A percentile compares a stretch with the other conserved stretches of the same genome.
phyloP scores from a whole-genome alignment of 306 rosid species.

The Leucaena leucocephala region DNA sequence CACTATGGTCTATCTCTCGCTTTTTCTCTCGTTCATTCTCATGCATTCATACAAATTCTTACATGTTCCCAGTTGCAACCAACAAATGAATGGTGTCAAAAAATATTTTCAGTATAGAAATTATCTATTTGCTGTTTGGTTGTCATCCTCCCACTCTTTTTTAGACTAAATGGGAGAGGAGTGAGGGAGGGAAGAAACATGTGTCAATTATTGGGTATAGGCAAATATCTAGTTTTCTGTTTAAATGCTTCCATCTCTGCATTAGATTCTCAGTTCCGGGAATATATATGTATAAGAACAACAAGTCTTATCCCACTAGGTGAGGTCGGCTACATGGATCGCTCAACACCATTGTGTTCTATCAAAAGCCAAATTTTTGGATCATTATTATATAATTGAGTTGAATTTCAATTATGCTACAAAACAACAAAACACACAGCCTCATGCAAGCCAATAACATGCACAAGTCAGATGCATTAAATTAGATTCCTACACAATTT shows the following conservation, averaged over 20 bases:
- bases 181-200: background rate
- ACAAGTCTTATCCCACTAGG: no score
- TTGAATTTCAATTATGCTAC: background rate
- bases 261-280: no score
- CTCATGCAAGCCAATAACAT: background rate
- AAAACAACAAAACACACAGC: background rate
- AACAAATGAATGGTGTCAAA: conserved; percentile 9
- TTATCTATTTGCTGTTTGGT: conserved; percentile 15
- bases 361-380: no score
- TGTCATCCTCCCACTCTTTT: background rate
- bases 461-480: background rate
- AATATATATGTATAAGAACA: no score
- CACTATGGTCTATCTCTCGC: conserved; percentile 15
- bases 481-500: background rate
- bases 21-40: conserved; percentile 1
- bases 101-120: background rate
- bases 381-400: no score
- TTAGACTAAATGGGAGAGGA: background rate
- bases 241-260: background rate
- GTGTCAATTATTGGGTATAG: background rate
- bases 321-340: no score
- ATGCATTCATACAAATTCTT: background rate
- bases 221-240: background rate
- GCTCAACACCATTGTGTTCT: no score
- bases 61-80: conserved; percentile 1